Evolutionary conservation across 1,284 basidiomycete genomes (phyloP), one percentile per base, ranked within the genome.

Genomic region (Sporisorium reilianum): DNA sequence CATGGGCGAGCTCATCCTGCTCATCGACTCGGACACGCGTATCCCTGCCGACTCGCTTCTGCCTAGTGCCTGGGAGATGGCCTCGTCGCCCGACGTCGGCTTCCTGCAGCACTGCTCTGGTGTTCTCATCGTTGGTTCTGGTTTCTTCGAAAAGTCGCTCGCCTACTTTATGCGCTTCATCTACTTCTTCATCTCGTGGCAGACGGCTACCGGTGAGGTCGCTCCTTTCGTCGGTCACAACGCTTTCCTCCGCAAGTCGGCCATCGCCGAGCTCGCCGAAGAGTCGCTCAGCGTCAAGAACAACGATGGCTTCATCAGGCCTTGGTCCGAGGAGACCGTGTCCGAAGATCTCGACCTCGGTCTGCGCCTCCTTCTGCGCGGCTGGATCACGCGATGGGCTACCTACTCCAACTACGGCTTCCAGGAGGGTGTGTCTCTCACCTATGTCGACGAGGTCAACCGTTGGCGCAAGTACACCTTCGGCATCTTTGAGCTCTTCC

Each of bases 401-500:
- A 91, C 91, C 0, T 94, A 94, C 84, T 90, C 89, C 0, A 88
- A 91, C 46, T 89, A 91, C 44, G 91, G 89, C 0, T 95, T 94
- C 87, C 91, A 92, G 85, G 93, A 95, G 81, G 93, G 93, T 75
- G 93, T 95, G 22, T 92, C 91, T 0, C 87, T 95, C 14, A 86
- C 87, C 22, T 16, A 89, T 65, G 91, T 92, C 54, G 92, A 93
- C 78, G 91, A 92, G 80, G 85, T 92, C 5, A 93, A 93, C 76
- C 86, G 93, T 5, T 94, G 93, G 93, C 91, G 93, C 77, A 94
- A 94, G 81, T 94, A 94, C 80, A 88, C 91, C 0, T 94, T 91
- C 82, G 92, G 92, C 11, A 74, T 85, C 60, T 91, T 81, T 69
- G 87, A 84, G 58, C 28, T 80, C 41, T 52, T 64, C 55, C 50